Percentiles rank a stretch among this genome's conserved stretches.
Evolutionary conservation across 768 basidiomycete species (phyloP).

Genomic region (Tylopilus sp.): DNA sequence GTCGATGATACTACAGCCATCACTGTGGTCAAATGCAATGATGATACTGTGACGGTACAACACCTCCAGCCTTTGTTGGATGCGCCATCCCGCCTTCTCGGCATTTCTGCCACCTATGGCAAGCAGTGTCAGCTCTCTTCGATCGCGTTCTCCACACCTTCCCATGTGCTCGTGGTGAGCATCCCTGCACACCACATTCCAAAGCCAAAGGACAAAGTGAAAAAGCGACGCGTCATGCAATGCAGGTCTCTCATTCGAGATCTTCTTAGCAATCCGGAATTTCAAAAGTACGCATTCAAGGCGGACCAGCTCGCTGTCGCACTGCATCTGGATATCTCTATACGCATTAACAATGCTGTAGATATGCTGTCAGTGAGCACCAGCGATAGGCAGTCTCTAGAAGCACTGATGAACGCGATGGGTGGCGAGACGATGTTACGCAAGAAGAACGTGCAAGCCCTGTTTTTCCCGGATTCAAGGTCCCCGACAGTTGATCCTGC

Average conservation of each 20-base stretch:
- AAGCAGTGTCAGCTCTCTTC: slow-evolving; percentile 31
- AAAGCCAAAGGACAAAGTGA: background rate
- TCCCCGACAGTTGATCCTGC: slow-evolving; percentile 17
- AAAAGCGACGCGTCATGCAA: background rate
- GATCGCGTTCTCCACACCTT: slow-evolving; percentile 40
- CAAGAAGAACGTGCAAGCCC: slow-evolving; percentile 20
- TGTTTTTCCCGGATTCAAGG: slow-evolving; percentile 28
- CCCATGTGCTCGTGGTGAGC: slow-evolving; percentile 35
- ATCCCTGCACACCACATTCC: slow-evolving; percentile 18
- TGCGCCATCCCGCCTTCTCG: slow-evolving; percentile 28
- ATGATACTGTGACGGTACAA: slow-evolving; percentile 21
- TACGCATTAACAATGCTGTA: slow-evolving; percentile 35
- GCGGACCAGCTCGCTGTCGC: slow-evolving; percentile 45
- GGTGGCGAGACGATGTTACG: slow-evolving; percentile 35
- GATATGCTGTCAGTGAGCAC: slow-evolving; percentile 39
- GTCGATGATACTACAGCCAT: slow-evolving; percentile 22
- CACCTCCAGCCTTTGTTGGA: slow-evolving; percentile 31
- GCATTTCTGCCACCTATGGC: slow-evolving; percentile 44
- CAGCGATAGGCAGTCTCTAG: slow-evolving; percentile 29
- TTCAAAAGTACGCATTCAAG: slow-evolving; percentile 39
- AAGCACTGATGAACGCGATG: slow-evolving; percentile 35
- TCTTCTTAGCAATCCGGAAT: slow-evolving; percentile 30
- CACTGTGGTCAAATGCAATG: slow-evolving; percentile 25
- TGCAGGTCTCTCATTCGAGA: slow-evolving; percentile 28
- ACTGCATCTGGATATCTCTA: slow-evolving; percentile 37